Conservation (phyloP, 1,284 basidiomycete species). For the Ceratobasidium sp. region DNA sequence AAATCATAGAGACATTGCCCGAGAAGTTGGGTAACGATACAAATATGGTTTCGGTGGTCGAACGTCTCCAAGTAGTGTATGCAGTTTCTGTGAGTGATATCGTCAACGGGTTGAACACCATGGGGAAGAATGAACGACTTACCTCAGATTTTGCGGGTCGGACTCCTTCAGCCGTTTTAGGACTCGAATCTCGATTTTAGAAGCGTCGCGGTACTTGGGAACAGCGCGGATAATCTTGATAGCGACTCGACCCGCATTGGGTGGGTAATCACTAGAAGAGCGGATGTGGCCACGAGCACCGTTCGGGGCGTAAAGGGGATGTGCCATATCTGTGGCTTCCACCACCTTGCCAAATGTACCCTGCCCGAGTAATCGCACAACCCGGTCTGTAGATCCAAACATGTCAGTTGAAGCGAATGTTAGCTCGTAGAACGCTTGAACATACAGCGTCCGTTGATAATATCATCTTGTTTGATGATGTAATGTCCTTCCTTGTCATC, state of each 20-base stretch:
- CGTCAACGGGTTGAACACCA: slow-evolving; percentile 46
- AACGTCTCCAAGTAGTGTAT: slow-evolving; percentile 97
- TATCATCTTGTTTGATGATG: slow-evolving; percentile 90
- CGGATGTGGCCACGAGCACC: slow-evolving; percentile 35
- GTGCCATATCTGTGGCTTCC: slow-evolving; percentile 87
- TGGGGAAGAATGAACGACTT: slow-evolving; percentile 58
- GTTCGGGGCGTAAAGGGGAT: slow-evolving; percentile 54
- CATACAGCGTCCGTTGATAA: slow-evolving; percentile 87
- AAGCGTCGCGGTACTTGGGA: slow-evolving; percentile 97
- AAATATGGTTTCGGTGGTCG: slow-evolving; percentile 98
- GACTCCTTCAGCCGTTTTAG: slow-evolving; percentile 91
- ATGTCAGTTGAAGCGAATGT: background rate
- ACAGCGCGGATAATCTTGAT: slow-evolving; percentile 99
- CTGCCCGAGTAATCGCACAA: slow-evolving; percentile 91
- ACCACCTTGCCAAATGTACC: slow-evolving; percentile 99
- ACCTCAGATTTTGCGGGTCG: slow-evolving; percentile 93
- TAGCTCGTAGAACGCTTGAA: slow-evolving; percentile 49
- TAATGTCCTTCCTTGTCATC: slow-evolving; percentile 97
- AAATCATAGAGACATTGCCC: slow-evolving; percentile 99
- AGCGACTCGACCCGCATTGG: slow-evolving; percentile 77
- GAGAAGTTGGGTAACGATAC: slow-evolving; percentile 95
- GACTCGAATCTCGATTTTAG: slow-evolving; percentile 98
- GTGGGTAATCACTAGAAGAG: slow-evolving; percentile 35
- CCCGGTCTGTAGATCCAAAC: slow-evolving; percentile 76
- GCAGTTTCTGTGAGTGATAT: slow-evolving; percentile 81